A percentile compares a stretch with the other conserved stretches of the same genome.
phyloP scores from a whole-genome alignment of 106 monocot species.

The Dendrobium catenatum region DNA sequence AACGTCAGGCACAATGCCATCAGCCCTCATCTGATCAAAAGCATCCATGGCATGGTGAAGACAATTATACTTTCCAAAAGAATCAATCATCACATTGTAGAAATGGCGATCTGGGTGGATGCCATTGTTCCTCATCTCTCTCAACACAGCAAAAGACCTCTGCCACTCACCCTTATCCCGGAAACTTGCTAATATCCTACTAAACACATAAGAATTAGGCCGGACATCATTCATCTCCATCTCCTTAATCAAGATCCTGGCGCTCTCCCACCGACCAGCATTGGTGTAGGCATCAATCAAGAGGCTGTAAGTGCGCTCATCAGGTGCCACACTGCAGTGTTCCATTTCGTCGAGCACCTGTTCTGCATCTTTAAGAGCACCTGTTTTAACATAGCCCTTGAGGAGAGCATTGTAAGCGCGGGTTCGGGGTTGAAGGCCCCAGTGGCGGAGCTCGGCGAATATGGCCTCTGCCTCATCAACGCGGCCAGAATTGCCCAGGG shows the following conservation, averaged over 20 bases:
- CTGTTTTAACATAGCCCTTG: constrained; percentile 71
- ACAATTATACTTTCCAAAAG: constrained; percentile 83
- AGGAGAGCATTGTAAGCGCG: constrained; percentile 86
- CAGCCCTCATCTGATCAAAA: constrained; percentile 59
- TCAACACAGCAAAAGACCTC: constrained; percentile 69
- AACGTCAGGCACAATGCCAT: constrained; percentile 72
- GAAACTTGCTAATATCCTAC: constrained; percentile 67
- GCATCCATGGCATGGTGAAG: constrained; percentile 80
- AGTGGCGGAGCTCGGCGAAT: constrained; percentile 59
- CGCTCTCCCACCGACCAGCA: constrained; percentile 77
- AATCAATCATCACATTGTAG: constrained; percentile 94
- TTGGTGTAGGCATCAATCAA: constrained; percentile 82
- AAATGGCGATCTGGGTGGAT: constrained; percentile 79
- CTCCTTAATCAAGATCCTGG: constrained; percentile 75
- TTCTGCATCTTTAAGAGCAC: constrained; percentile 61
- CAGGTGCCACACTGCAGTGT: constrained; percentile 42
- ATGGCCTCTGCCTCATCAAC: constrained; percentile 75
- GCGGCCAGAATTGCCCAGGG: constrained; percentile 36
- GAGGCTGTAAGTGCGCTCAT: constrained; percentile 77
- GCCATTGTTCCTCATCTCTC: constrained; percentile 72
- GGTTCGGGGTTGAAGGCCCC: constrained; percentile 43
- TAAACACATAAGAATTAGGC: constrained; percentile 78
- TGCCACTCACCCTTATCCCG: constrained; percentile 92
- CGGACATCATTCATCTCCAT: constrained; percentile 66
- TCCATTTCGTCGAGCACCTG: constrained; percentile 69